These are phyloP conservation scores for Penicillium sp. DNA, from an alignment of 2,329 filamentous ascomycete species.

Conservation along the genomic window DNA sequence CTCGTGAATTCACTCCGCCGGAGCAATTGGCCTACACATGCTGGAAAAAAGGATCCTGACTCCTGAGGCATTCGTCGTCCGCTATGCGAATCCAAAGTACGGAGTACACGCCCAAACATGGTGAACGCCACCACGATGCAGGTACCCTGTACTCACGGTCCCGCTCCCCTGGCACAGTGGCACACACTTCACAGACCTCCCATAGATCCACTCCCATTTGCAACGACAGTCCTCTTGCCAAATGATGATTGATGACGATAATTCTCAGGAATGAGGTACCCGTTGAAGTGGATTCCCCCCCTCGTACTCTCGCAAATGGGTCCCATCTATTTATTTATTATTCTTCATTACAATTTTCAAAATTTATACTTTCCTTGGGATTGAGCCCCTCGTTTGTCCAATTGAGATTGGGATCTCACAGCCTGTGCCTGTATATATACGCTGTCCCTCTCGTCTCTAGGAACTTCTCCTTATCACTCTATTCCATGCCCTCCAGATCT, in stretches of 20 bases:
- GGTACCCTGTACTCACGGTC: conserved; percentile 22
- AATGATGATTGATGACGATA: conserved; percentile 42
- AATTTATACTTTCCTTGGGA: conserved; percentile 6
- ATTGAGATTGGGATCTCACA: conserved; percentile 18
- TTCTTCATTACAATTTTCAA: background rate
- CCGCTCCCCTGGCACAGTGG: background rate
- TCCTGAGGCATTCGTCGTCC: too few species aligned
- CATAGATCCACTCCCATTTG: conserved; percentile 10
- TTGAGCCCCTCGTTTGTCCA: conserved; percentile 4
- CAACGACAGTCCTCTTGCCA: conserved; percentile 20
- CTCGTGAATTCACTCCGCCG: background rate
- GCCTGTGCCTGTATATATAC: conserved; percentile 23
- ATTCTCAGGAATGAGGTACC: conserved; percentile 42
- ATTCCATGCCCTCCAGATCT: background rate
- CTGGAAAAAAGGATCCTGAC: background rate
- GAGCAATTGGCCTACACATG: background rate
- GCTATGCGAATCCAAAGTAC: conserved; percentile 7
- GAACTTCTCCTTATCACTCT: conserved; percentile 4
- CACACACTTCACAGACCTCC: conserved; percentile 8
- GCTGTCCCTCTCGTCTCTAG: conserved; percentile 10
- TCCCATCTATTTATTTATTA: conserved; percentile 16
- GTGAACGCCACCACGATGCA: conserved; percentile 19
- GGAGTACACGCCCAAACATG: conserved; percentile 17
- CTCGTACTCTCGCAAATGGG: conserved; percentile 17
- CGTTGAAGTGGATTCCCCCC: conserved; percentile 31